These are phyloP conservation scores for Rugonectria rugulosa DNA, from an alignment of 2,329 filamentous ascomycete species.

Conservation along the genomic window DNA sequence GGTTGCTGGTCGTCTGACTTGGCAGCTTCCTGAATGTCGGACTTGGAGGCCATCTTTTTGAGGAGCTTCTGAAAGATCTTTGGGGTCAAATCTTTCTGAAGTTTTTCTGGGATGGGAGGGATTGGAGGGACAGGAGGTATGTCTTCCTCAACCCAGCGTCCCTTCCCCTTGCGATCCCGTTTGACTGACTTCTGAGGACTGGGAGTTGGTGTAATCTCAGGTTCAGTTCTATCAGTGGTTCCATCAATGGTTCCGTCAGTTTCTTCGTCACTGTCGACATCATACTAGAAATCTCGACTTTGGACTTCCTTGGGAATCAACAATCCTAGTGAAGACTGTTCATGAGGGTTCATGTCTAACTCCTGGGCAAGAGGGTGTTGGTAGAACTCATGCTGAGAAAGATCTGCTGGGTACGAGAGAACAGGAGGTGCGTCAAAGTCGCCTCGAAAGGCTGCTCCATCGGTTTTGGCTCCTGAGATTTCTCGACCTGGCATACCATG, in stretches of 20 bases:
- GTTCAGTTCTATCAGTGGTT: conserved; percentile 39
- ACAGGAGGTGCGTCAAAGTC: conserved; percentile 42
- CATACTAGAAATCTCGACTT: conserved; percentile 48
- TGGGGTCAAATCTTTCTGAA: conserved; percentile 32
- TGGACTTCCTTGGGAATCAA: conserved; percentile 44
- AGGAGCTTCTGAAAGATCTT: conserved; percentile 40
- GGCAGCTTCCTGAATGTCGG: conserved; percentile 19
- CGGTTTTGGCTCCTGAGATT: conserved; percentile 47
- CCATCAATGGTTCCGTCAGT: conserved; percentile 44
- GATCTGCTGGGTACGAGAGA: conserved; percentile 44
- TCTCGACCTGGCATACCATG: conserved; percentile 50
- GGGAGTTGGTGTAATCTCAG: conserved; percentile 15
- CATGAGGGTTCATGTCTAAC: conserved; percentile 37
- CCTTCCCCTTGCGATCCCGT: conserved; percentile 1
- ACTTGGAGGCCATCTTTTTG: conserved; percentile 36
- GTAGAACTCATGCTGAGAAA: conserved; percentile 45
- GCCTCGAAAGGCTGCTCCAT: conserved; percentile 45
- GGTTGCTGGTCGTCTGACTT: conserved; percentile 3
- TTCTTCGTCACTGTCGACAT: conserved; percentile 46
- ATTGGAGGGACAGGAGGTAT: conserved; percentile 38
- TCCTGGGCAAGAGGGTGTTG: conserved; percentile 47
- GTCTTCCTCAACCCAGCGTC: conserved; percentile 22
- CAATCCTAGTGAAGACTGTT: conserved; percentile 44
- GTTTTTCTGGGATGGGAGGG: conserved; percentile 43
- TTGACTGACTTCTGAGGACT: conserved; percentile 14